Evolutionary conservation across 306 rosid genomes (phyloP), one percentile per base, ranked within the genome.

Genomic region (Quillaja saponaria): DNA sequence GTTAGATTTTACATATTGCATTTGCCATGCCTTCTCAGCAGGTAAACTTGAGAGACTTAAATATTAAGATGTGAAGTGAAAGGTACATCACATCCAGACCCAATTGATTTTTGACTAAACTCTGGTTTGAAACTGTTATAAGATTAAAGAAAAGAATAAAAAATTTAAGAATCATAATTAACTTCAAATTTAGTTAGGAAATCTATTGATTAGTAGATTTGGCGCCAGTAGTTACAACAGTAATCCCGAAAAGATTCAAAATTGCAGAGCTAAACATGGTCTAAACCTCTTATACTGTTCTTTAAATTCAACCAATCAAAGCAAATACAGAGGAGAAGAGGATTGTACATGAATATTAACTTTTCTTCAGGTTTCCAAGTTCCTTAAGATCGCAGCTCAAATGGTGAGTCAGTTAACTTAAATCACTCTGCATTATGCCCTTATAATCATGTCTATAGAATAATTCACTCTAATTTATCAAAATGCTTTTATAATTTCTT

Each of bases 91-190:
- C n/a, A n/a, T n/a, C n/a, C n/a, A n/a, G n/a, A n/a, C n/a, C n/a
- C n/a, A n/a, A n/a, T n/a, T n/a, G n/a, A n/a, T n/a, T n/a, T n/a
- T n/a, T n/a, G n/a, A n/a, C n/a, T n/a, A n/a, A n/a, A n/a, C n/a
- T n/a, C n/a, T n/a, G n/a, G n/a, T n/a, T n/a, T n/a, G 31, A 58
- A 58, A 59, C 64, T n/a, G 51, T 14, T 40, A 5, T 41, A 13
- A 20, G 37, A 40, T 37, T 40, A n/a, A 59, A 41, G 51, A 14
- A 21, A 13, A 44, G 10, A 21, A 21, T 38, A 21, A 33, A 49
- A 21, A 14, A 41, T n/a, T 21, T 58, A 1, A 13, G 7, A 3
- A 13, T 25, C 20, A 28, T 2, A 1, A 21, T 42, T 39, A 11
- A 13, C 7, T 13, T 13, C 13, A 21, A 7, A 40, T 19, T 7